Base-by-base conservation (phyloP, 352 stramenopile genomes). In the Discostella stelligera region DNA sequence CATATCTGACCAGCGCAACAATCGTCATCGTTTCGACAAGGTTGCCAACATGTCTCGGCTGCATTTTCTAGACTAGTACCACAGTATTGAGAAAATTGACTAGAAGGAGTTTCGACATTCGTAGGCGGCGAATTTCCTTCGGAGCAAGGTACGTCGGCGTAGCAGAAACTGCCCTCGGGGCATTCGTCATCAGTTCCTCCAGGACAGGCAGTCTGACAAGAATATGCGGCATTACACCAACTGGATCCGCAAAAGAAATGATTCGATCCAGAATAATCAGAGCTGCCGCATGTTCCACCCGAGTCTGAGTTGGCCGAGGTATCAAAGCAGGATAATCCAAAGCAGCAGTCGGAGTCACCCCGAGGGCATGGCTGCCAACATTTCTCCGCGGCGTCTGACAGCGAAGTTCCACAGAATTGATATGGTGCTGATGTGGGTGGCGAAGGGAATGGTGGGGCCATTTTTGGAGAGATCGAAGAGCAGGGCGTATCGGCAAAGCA, bases 321-420 rank as follows among this genome's bases (percentile, higher is more conserved):
- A 61, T 82, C 67, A 69, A 74, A 77, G 46, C 74, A 82, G 6
- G 10, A 39, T n/a, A 74, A 66, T 37, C 74, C 74, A 6, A 61
- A 49, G 18, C 74, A 82, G 18, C 74, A 82, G 55, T 82, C 67
- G 8, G 37, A 64, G 11, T 67, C 50, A 27, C 74, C 74, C 16
- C 58, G 20, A 18, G 74, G 74, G 56, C 74, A 82, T 11, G 74
- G 74, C 41, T 82, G 74, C 74, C 74, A 82, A 44, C 74, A 82
- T 20, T 70, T 48, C 18, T 53, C 63, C 9, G 59, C 62, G 0
- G 74, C 74, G 56, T 71, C 61, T 10, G 56, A 39, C 27, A 71
- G 7, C 6, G 61, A 44, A 52, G 9, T 52, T 41, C 61, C 74
- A 21, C 74, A 82, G 23, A 74, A 82, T 25, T 66, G 64, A 1